Evolutionary conservation across 441 rosid species (phyloP).

Genomic region (Adansonia grandidieri): DNA sequence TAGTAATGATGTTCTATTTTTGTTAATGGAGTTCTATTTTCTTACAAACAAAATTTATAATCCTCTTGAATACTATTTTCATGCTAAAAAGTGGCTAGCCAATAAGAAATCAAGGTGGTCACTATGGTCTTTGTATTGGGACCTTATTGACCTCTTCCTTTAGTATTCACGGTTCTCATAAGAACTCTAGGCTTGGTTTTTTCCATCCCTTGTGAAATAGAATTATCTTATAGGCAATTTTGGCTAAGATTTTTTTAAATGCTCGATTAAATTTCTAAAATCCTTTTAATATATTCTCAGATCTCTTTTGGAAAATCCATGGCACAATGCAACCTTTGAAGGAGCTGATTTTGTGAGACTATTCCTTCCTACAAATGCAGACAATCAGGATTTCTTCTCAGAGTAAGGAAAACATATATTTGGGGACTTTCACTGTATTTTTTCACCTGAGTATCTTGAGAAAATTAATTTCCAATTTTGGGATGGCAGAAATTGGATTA

Average conservation of each 20-base stretch:
- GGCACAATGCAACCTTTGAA: slow-evolving; percentile 97
- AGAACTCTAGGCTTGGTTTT: slow-evolving; percentile 1
- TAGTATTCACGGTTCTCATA: background rate
- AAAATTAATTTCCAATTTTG: slow-evolving; percentile 31
- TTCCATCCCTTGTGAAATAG: background rate
- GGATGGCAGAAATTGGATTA: slow-evolving; percentile 78
- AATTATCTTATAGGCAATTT: background rate
- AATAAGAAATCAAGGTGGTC: slow-evolving; percentile 21
- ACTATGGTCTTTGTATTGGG: background rate
- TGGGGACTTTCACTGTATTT: slow-evolving; percentile 31
- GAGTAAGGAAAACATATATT: slow-evolving; percentile 57
- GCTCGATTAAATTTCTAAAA: background rate
- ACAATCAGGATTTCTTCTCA: slow-evolving; percentile 88
- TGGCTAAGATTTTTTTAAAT: background rate
- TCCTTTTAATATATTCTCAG: slow-evolving; percentile 44
- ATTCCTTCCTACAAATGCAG: slow-evolving; percentile 91
- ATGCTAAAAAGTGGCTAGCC: slow-evolving; percentile 14
- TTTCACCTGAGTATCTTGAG: slow-evolving; percentile 27
- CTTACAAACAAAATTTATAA: slow-evolving; percentile 7
- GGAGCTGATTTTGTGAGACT: slow-evolving; percentile 96
- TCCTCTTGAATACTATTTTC: slow-evolving; percentile 10
- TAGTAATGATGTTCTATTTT: background rate
- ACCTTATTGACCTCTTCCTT: slow-evolving; percentile 15
- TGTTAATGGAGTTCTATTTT: slow-evolving; percentile 17
- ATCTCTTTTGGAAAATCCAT: slow-evolving; percentile 90